These are phyloP conservation scores for Tieghemiomyces parasiticus DNA, from an alignment of 192 early-diverging fungal genomes.

Conservation along the genomic window DNA sequence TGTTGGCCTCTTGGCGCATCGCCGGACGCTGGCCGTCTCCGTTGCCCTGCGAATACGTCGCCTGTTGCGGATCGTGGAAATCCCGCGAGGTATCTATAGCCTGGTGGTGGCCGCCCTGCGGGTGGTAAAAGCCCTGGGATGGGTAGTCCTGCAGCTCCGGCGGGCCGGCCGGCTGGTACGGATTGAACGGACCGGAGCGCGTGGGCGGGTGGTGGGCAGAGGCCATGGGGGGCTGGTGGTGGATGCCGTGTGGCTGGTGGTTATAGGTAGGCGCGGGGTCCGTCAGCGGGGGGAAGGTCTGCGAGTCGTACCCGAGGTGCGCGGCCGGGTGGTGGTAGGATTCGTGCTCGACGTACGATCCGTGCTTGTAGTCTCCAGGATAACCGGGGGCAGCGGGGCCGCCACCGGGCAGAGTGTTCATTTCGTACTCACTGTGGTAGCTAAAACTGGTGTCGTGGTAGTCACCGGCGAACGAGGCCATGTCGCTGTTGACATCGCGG, in stretches of 20 bases:
- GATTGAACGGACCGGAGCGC: background rate
- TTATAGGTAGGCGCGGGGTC: background rate
- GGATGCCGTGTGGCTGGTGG: background rate
- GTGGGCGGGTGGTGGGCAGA: background rate
- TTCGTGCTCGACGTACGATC: background rate
- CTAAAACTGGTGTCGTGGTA: constrained; percentile 5
- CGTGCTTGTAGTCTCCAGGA: background rate
- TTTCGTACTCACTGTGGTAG: constrained; percentile 6
- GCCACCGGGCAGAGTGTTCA: background rate
- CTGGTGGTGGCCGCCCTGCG: too few species aligned
- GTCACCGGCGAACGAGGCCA: background rate
- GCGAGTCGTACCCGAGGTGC: background rate
- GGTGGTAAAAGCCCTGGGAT: background rate
- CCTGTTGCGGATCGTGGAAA: too few species aligned
- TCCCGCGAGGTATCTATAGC: too few species aligned
- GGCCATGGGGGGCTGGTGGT: background rate
- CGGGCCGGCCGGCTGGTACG: background rate
- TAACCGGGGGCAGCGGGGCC: background rate
- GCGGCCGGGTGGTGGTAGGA: background rate
- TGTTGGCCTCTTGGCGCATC: too few species aligned
- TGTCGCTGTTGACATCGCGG: background rate
- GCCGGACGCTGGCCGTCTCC: too few species aligned
- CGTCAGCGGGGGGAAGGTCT: background rate
- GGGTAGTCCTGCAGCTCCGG: background rate
- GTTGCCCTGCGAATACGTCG: too few species aligned